These are phyloP conservation scores for Aspergillus quadrilineatus DNA, from an alignment of 2,329 filamentous ascomycete species.

Conservation along the genomic window DNA sequence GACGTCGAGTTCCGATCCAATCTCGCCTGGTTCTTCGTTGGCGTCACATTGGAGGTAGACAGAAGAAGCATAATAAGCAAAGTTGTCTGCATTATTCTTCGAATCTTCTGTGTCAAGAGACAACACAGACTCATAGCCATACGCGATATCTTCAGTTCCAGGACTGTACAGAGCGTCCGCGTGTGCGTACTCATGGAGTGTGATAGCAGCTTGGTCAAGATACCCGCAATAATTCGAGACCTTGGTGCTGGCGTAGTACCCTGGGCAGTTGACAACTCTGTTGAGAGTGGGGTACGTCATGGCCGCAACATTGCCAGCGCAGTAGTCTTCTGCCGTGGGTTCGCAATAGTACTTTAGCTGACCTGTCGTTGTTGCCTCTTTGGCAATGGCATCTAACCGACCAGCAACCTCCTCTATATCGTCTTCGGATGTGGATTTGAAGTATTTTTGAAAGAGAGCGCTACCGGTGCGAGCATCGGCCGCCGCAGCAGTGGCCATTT, in stretches of 20 bases:
- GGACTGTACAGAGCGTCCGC: slow-evolving; percentile 13
- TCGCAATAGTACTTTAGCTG: slow-evolving; percentile 19
- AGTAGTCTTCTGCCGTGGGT: slow-evolving; percentile 14
- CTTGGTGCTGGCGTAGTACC: slow-evolving; percentile 13
- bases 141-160: slow-evolving; percentile 19
- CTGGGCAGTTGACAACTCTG: slow-evolving; percentile 19
- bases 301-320: slow-evolving; percentile 18
- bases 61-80: slow-evolving; percentile 19
- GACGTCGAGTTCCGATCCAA: slow-evolving; percentile 1
- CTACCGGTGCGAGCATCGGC: slow-evolving; percentile 13
- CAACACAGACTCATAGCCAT: slow-evolving; percentile 15
- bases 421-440: slow-evolving; percentile 14
- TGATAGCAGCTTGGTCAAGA: slow-evolving; percentile 15
- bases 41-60: slow-evolving; percentile 9
- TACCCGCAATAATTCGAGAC: slow-evolving; percentile 9
- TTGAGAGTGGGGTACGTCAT: slow-evolving; percentile 17
- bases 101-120: slow-evolving; percentile 10
- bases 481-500: slow-evolving; percentile 18
- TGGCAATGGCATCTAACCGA: slow-evolving; percentile 18
- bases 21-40: background rate
- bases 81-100: slow-evolving; percentile 17
- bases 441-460: slow-evolving; percentile 18
- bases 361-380: slow-evolving; percentile 16
- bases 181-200: slow-evolving; percentile 20
- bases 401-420: slow-evolving; percentile 13